Evolutionary conservation across 1,284 basidiomycete genomes (phyloP), one percentile per base, ranked within the genome.

Genomic region (Naganishia liquefaciens): DNA sequence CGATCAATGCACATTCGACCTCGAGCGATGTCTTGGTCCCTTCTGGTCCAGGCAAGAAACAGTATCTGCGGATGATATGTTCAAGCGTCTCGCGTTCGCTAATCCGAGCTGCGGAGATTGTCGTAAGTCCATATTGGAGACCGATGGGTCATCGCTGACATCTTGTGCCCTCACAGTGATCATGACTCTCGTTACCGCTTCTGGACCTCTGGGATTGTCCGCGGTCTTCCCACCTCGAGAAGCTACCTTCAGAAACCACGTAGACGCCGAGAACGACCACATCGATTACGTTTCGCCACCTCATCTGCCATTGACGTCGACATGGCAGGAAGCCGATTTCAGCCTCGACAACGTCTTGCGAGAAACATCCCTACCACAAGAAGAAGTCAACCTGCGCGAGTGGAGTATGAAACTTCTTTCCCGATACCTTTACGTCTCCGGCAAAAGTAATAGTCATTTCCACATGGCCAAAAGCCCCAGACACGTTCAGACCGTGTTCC

Each of bases 61-160:
- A 27, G 64, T 72, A 15, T 64, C 73, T 0, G 74, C 80, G 0
- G 72, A 71, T 13, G 77, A 78, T n/a, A 77, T 83, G 71, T 83
- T 84, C 74, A 82, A 79, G 70, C 74, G 80, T 37, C 73, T 84
- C 44, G 78, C 83, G 0, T 84, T 84, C 71, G 71, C 75, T n/a
- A 70, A 77, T 17, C 74, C 78, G 0, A 65, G 77, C 19, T 84
- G 83, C 65, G 83, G 83, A 19, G 83, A 84, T 68, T 84, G 83
- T 71, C 67, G 83, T 84, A 63, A 68, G 82, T 80, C 33, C 9
- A n/a, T 46, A 13, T 47, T 42, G 5, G 6, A 25, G 23, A 27
- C 37, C n/a, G 30, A 11, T 25, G 55, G 3, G 17, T 25, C 19
- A 50, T 13, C 17, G 27, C n/a, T 17, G 21, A 39, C 23, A 37